Evolutionary conservation across 352 stramenopile species (phyloP).

Genomic region (Phytophthora citricola): DNA sequence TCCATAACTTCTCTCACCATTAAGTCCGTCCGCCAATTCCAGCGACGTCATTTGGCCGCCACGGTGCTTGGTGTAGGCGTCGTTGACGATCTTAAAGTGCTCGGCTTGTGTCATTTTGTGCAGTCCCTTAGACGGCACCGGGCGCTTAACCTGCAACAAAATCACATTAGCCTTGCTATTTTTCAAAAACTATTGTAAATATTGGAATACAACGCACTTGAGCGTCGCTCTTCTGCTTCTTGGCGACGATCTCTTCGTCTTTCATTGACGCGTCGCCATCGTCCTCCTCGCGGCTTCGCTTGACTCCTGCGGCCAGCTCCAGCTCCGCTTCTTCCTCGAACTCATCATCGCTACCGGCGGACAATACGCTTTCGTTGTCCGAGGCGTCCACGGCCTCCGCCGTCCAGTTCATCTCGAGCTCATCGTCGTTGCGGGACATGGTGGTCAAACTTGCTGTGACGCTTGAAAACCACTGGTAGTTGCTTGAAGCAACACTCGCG

Average conservation of each 20-base stretch:
- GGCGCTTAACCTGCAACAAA: conserved; percentile 23
- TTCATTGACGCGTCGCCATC: conserved; percentile 16
- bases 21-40: conserved; percentile 83
- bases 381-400: conserved; percentile 44
- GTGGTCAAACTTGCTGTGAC: neutral
- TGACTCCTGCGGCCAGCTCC: conserved; percentile 50
- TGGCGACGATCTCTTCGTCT: conserved; percentile 28
- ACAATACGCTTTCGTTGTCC: conserved; percentile 62
- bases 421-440: conserved; percentile 57
- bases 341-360: conserved; percentile 80
- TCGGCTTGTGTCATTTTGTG: conserved; percentile 81
- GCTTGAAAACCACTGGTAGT: conserved; percentile 1
- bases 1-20: conserved; percentile 42
- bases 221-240: conserved; percentile 61
- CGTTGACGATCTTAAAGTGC: conserved; percentile 87
- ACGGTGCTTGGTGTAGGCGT: conserved; percentile 77
- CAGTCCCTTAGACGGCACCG: conserved; percentile 65
- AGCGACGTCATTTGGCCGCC: conserved; percentile 82
- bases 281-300: conserved; percentile 52
- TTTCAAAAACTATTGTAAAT: neutral
- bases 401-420: conserved; percentile 73
- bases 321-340: conserved; percentile 77
- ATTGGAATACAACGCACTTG: conserved; percentile 5
- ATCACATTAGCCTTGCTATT: neutral
- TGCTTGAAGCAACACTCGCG: neutral